A percentile compares a stretch with the other conserved stretches of the same genome.
Evolutionary conservation across 371 early-diverging fungal species (phyloP).

Genomic region (Actinomucor elegans): DNA sequence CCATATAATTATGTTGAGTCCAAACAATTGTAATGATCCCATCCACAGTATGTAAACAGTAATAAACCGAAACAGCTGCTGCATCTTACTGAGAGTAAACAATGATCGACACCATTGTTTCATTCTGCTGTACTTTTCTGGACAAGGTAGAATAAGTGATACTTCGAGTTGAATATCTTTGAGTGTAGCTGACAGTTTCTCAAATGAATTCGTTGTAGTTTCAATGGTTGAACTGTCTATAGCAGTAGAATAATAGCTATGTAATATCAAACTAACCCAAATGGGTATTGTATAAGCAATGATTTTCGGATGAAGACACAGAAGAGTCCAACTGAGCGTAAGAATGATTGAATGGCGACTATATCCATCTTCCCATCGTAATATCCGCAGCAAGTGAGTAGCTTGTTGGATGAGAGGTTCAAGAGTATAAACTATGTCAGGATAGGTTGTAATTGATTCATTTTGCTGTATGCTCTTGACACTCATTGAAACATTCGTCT

Average conservation of each 20-base stretch:
- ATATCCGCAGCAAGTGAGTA: neutral
- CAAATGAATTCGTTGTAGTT: neutral
- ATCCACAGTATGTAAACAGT: neutral
- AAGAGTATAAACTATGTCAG: slow-evolving; percentile 10
- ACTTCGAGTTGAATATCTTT: slow-evolving; percentile 11
- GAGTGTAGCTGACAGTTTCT: slow-evolving; percentile 1
- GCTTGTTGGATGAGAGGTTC: slow-evolving; percentile 2
- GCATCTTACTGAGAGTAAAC: neutral
- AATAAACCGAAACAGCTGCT: neutral
- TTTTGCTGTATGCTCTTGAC: neutral
- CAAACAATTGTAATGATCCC: neutral
- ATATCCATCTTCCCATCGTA: slow-evolving; percentile 16
- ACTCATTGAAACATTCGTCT: slow-evolving; percentile 10
- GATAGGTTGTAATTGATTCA: slow-evolving; percentile 1
- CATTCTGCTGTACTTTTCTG: slow-evolving; percentile 4
- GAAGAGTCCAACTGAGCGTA: slow-evolving; percentile 9
- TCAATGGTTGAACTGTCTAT: neutral
- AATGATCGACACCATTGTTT: slow-evolving; percentile 3
- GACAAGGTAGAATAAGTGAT: neutral
- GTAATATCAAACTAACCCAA: neutral
- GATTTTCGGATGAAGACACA: slow-evolving; percentile 9
- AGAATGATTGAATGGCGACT: slow-evolving; percentile 1
- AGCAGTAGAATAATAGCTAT: neutral
- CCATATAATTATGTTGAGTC: slow-evolving; percentile 7
- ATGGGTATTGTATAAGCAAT: slow-evolving; percentile 4